Base-by-base conservation (phyloP, 768 basidiomycete species). In the Mycena latifolia region DNA sequence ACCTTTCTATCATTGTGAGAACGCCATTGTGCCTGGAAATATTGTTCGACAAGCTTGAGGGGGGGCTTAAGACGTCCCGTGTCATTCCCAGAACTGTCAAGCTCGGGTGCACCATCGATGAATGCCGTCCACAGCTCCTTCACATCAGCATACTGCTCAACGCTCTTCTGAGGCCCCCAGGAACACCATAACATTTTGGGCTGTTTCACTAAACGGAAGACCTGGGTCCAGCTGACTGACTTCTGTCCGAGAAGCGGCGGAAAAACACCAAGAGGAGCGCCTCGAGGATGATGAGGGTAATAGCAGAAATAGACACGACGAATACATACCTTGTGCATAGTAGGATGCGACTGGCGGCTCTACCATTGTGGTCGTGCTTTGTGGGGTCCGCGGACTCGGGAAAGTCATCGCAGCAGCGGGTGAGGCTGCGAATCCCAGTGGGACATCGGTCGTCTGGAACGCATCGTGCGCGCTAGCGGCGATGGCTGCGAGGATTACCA, bases 231-330 rank as follows among this genome's bases (percentile, higher is more conserved):
- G 9, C 37, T 31, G 6, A 51, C 58, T 15, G 24, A 6, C 48
- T 60, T 50, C 27, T 50, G 58, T 11, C 58, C 48, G 4, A 60
- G 43, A 5, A 60, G 18, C 15, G 58, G 58, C 12, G 58, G 58
- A 22, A 52, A 31, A 17, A 50, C 24, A 17, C 58, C 47, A 1
- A 11, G 46, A 12, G 58, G 47, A 31, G 31, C 57, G 2, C 57
- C 57, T 59, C 15, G 15, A 27, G 5, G 4, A 31, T 9, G 20
- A 2, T 56, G 6, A 56, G 55, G 6, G 41, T 35, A 20, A 25
- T 24, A 41, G 17, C 10, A 29, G 10, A 46, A 27, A 35, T 6
- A 14, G 33, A 18, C 11, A 31, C 41, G 3, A 2, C 4, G 25
- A 43, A 11, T 17, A 27, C 41, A n/a, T 29, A 53, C 52, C 52